A percentile compares a stretch with the other conserved stretches of the same genome.
Conservation (phyloP, 78 protist genomes). For the Planoprotostelium fungivorum region DNA sequence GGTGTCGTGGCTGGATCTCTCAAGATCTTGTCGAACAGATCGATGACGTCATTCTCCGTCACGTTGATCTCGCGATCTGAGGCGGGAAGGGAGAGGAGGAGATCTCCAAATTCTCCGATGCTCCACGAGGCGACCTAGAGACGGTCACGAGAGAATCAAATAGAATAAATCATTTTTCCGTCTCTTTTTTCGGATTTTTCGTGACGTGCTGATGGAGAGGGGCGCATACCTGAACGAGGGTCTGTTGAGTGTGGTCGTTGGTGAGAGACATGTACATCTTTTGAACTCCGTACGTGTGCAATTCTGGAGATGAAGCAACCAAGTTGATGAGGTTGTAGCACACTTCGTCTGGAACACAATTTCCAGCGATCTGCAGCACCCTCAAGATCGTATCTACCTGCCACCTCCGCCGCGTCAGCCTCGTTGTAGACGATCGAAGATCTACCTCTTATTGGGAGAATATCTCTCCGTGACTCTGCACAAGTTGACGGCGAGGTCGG, state of each 20-base stretch:
- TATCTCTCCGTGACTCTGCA: slow-evolving; percentile 73
- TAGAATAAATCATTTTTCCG: too few relatives aligned
- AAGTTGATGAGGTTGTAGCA: slow-evolving; percentile 48
- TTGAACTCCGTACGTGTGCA: slow-evolving; percentile 71
- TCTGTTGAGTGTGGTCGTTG: slow-evolving; percentile 53
- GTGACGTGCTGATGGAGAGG: too few relatives aligned
- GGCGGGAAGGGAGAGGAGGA: slow-evolving; percentile 22
- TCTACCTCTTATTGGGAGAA: background rate
- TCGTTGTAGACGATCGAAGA: background rate
- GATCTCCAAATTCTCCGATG: slow-evolving; percentile 92
- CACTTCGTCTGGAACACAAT: slow-evolving; percentile 74
- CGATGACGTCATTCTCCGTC: slow-evolving; percentile 41
- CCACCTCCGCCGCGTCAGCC: slow-evolving; percentile 87
- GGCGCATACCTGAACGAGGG: slow-evolving; percentile 33
- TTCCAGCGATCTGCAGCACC: slow-evolving; percentile 78
- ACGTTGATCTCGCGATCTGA: slow-evolving; percentile 22
- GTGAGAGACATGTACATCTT: slow-evolving; percentile 44
- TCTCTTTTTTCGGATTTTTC: too few relatives aligned
- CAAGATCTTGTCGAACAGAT: slow-evolving; percentile 45
- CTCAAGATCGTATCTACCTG: slow-evolving; percentile 88
- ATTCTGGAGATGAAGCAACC: slow-evolving; percentile 43
- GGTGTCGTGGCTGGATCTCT: slow-evolving; percentile 24
- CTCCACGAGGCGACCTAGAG: slow-evolving; percentile 77
- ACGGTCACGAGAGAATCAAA: slow-evolving; percentile 45
- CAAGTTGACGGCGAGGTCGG: slow-evolving; percentile 66